Evolutionary conservation across 2,329 filamentous ascomycete species (phyloP), one percentile per base, ranked within the genome.

Genomic region (Magnaporthales sp.): DNA sequence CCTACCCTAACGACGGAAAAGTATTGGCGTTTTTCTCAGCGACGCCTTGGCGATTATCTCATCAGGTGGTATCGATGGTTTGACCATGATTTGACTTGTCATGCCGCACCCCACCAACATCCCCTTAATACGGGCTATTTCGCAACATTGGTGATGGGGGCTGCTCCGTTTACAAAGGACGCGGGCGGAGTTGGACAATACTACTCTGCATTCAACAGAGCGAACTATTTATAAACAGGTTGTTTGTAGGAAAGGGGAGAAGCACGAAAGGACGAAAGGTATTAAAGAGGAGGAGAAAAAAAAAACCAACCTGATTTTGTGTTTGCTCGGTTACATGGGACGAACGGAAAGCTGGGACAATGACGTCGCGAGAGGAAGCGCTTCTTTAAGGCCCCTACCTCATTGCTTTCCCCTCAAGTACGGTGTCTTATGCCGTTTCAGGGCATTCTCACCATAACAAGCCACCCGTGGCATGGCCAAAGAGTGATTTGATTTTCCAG

Each of bases 401-500:
- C 2, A 22, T 58, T 58, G 24, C 54, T 58, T 58, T 24, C 10
- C 54, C 54, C 54, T 13, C 24, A 58, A 27, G 54, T 26, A 24
- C 54, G 54, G 5, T 58, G 54, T 13, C 27, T 51, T 9, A 27
- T 19, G 24, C 24, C 26, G 56, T 60, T 60, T 60, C 56, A 60
- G 56, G 56, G 26, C 27, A 60, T 60, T 19, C 56, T 60, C 56
- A 60, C 56, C 56, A 60, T 60, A 26, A 60, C 56, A 60, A 60
- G 56, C 56, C 56, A 60, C 56, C 38, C 38, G 38, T 8, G 8
- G 38, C 38, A 51, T n/a, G 19, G 38, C 19, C 27, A 27, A 26
- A 30, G 13, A 27, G 26, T 27, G 26, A 60, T 27, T 60, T 26
- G 26, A 27, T 60, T 30, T 19, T 27, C 13, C 26, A 27, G 24